Evolutionary conservation across 257 asterid genomes (phyloP).

Genomic region (Ilex aquifolium): DNA sequence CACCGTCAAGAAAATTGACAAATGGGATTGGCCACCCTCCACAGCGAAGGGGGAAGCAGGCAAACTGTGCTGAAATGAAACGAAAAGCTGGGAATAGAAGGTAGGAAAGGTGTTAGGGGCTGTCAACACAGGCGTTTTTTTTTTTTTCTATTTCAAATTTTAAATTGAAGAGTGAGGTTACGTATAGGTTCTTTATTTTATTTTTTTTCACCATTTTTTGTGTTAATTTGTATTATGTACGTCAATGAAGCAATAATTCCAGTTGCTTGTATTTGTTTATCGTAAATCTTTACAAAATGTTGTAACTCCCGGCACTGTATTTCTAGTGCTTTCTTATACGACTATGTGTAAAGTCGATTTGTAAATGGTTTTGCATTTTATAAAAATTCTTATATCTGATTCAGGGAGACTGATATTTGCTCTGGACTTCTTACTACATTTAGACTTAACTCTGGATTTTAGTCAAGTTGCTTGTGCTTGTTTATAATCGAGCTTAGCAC

Average conservation of each 20-base stretch:
- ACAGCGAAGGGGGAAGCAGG: constrained; percentile 44
- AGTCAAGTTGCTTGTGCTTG: too few species aligned
- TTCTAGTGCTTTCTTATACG: too few species aligned
- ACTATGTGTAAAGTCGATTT: too few species aligned
- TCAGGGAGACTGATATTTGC: too few species aligned
- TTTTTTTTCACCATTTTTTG: neutral
- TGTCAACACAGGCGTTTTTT: constrained; percentile 15
- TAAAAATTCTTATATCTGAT: too few species aligned
- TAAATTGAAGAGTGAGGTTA: constrained; percentile 14
- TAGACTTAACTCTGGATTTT: too few species aligned
- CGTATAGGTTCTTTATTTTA: constrained; percentile 12
- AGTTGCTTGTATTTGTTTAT: constrained; percentile 41
- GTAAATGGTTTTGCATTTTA: too few species aligned
- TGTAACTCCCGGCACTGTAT: too few species aligned
- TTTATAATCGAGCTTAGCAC: too few species aligned
- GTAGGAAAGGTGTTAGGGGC: constrained; percentile 18
- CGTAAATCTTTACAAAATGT: neutral
- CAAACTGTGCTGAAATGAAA: constrained; percentile 39
- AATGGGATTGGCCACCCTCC: constrained; percentile 41
- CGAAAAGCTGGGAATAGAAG: constrained; percentile 66
- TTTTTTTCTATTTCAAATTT: constrained; percentile 7
- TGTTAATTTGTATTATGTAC: constrained; percentile 17
- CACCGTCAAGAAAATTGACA: constrained; percentile 55
- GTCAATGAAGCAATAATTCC: constrained; percentile 45
- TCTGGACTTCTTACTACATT: too few species aligned